A percentile compares a stretch with the other conserved stretches of the same genome.
Conservation (phyloP, 305 asterid genomes). For the Solanum aculeatissimum region DNA sequence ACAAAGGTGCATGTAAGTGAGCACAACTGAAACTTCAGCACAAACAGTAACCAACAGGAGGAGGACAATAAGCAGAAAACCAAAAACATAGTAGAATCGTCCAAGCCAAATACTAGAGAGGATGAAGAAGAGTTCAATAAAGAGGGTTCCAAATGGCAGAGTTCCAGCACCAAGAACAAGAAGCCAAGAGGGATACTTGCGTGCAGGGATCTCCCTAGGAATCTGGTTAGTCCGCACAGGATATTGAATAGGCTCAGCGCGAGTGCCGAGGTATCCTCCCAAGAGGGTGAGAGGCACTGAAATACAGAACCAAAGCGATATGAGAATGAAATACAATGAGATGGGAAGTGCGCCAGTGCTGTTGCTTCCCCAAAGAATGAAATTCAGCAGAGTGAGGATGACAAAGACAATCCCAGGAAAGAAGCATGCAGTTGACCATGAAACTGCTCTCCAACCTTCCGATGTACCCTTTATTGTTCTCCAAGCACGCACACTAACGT, state of each 20-base stretch:
- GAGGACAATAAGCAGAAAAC: conserved; percentile 60
- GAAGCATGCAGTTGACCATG: conserved; percentile 72
- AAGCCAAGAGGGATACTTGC: conserved; percentile 72
- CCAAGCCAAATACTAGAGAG: conserved; percentile 84
- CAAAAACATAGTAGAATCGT: conserved; percentile 67
- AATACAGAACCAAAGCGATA: conserved; percentile 73
- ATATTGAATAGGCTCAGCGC: conserved; percentile 53
- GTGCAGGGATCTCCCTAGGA: conserved; percentile 72
- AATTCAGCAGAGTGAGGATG: conserved; percentile 57
- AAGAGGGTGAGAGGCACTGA: conserved; percentile 75
- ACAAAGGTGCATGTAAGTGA: conserved; percentile 80
- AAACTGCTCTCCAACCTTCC: conserved; percentile 65
- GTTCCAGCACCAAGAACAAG: conserved; percentile 89
- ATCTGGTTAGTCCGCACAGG: conserved; percentile 86
- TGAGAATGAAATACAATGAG: conserved; percentile 46
- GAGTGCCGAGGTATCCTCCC: conserved; percentile 60
- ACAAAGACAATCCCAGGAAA: conserved; percentile 73
- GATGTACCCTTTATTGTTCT: conserved; percentile 49
- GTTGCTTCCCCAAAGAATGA: conserved; percentile 76
- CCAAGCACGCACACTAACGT: conserved; percentile 56
- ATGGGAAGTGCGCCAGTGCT: conserved; percentile 84
- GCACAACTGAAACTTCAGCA: conserved; percentile 74
- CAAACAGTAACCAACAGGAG: conserved; percentile 54
- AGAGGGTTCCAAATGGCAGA: conserved; percentile 84
- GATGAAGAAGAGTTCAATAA: conserved; percentile 80